phyloP scores from a whole-genome alignment of 176 grass and related monocot genomes.

The Phragmites australis region DNA sequence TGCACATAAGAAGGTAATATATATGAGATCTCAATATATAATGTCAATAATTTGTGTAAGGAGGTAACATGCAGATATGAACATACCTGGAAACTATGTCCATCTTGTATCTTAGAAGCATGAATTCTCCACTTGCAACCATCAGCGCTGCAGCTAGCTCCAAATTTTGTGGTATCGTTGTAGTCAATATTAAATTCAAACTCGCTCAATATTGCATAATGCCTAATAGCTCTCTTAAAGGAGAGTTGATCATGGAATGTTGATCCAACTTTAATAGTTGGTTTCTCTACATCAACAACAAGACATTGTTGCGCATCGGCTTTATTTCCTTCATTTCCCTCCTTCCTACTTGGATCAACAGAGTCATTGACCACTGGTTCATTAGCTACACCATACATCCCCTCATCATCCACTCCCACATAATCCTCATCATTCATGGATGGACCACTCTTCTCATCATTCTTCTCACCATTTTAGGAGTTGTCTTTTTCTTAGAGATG shows the following conservation, averaged over 20 bases:
- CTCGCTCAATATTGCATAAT: neutral
- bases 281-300: neutral
- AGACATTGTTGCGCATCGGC: neutral
- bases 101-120: neutral
- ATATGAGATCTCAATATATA: neutral
- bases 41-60: neutral
- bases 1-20: neutral
- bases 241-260: neutral
- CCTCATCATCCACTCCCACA: neutral
- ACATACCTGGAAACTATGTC: neutral
- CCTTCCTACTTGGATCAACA: neutral
- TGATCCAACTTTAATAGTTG: neutral
- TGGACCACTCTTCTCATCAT: neutral
- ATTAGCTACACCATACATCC: neutral
- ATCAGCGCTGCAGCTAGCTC: neutral
- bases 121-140: neutral
- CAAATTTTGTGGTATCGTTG: neutral
- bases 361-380: neutral
- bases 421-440: neutral
- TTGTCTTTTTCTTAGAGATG: neutral
- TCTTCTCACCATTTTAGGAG: neutral
- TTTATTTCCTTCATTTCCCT: neutral
- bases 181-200: neutral
- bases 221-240: neutral
- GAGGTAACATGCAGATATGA: neutral